Evolutionary conservation across 2,329 filamentous ascomycete genomes (phyloP).

Genomic region (Curvularia verruculosa): DNA sequence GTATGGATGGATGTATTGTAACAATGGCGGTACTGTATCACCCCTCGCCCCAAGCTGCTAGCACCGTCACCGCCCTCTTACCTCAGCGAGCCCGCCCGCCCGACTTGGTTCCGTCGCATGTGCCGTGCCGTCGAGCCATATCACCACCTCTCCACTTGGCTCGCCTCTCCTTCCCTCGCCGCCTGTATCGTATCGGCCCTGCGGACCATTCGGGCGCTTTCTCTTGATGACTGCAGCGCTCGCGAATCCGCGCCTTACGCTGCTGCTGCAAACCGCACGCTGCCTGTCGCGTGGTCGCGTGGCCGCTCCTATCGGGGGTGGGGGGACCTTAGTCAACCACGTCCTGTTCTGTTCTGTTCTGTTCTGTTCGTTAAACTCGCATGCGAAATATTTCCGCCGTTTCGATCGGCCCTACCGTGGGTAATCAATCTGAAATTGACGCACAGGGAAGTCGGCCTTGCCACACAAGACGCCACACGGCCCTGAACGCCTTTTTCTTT

Average conservation of each 20-base stretch:
- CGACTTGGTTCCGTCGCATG: neutral
- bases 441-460: neutral
- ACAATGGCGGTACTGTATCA: slow-evolving; percentile 16
- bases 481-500: neutral
- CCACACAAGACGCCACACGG: neutral
- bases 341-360: slow-evolving; percentile 1
- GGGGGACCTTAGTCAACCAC: too few relatives aligned
- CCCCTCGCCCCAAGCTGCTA: slow-evolving; percentile 2
- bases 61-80: slow-evolving; percentile 7
- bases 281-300: neutral
- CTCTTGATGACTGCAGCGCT: neutral
- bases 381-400: slow-evolving; percentile 1
- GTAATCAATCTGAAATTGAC: neutral
- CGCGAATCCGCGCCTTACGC: neutral
- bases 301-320: neutral
- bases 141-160: too few relatives aligned
- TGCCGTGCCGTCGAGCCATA: neutral
- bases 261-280: neutral
- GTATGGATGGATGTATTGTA: slow-evolving; percentile 17
- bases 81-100: slow-evolving; percentile 5
- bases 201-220: neutral
- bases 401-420: neutral
- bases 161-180: neutral
- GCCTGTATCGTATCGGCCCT: neutral
- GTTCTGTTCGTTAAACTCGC: slow-evolving; percentile 6